Conservation (phyloP, 768 basidiomycete genomes). For the Collybiopsis confluens region DNA sequence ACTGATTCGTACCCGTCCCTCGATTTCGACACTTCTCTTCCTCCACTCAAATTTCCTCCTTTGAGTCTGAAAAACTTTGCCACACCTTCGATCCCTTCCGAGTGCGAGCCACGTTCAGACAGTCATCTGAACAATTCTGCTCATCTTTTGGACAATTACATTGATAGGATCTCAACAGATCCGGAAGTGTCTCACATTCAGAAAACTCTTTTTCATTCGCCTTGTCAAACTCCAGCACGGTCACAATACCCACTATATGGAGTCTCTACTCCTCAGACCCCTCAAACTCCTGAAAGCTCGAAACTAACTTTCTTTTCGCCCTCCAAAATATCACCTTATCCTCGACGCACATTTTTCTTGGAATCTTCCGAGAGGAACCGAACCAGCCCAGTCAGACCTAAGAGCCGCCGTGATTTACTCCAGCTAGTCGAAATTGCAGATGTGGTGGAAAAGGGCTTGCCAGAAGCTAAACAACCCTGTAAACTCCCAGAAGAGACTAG, state of each 20-base stretch:
- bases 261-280: neutral
- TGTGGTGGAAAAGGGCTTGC: neutral
- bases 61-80: no score
- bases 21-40: neutral
- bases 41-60: neutral
- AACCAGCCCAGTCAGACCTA: neutral
- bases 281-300: no score
- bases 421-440: neutral
- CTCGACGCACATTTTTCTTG: constrained; percentile 2
- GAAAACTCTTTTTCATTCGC: neutral
- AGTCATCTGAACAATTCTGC: no score
- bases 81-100: no score
- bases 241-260: neutral
- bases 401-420: neutral
- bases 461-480: neutral
- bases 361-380: constrained; percentile 1
- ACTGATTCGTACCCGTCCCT: neutral
- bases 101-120: no score
- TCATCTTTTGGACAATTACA: no score
- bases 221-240: neutral
- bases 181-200: no score
- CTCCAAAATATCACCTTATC: constrained; percentile 1
- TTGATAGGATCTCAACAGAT: no score
- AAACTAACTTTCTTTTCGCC: neutral
- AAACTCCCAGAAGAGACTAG: neutral